These are phyloP conservation scores for Wickerhamomyces sp. DNA, from an alignment of 1,139 yeast genomes.

Conservation along the genomic window DNA sequence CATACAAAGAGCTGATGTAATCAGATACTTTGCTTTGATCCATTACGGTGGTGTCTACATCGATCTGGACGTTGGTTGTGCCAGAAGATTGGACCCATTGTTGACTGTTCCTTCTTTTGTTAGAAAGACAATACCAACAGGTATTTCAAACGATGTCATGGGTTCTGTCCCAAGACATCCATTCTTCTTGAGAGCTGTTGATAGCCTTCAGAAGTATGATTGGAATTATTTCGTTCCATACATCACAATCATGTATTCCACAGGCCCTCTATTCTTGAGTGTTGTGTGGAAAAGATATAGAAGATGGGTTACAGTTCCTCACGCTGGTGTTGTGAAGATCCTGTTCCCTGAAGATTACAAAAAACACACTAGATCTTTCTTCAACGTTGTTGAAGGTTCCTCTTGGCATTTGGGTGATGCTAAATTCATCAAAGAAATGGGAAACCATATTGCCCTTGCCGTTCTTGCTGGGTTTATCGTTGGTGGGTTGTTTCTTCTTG, in stretches of 20 bases:
- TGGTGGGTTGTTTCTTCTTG: slow-evolving; percentile 49
- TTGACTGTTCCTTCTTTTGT: slow-evolving; percentile 81
- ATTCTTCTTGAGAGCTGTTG: slow-evolving; percentile 68
- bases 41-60: slow-evolving; percentile 90
- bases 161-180: slow-evolving; percentile 87
- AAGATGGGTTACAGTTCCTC: slow-evolving; percentile 63
- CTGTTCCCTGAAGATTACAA: slow-evolving; percentile 71
- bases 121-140: slow-evolving; percentile 84
- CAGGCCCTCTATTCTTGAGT: slow-evolving; percentile 86
- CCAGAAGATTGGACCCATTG: slow-evolving; percentile 70
- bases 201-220: slow-evolving; percentile 57
- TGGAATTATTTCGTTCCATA: slow-evolving; percentile 77
- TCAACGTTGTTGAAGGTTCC: slow-evolving; percentile 70
- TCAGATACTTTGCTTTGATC: slow-evolving; percentile 75
- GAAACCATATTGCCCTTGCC: slow-evolving; percentile 64
- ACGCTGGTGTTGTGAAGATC: slow-evolving; percentile 57
- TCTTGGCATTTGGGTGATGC: slow-evolving; percentile 92
- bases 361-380: slow-evolving; percentile 52
- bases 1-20: slow-evolving; percentile 90
- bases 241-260: slow-evolving; percentile 86
- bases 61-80: slow-evolving; percentile 88
- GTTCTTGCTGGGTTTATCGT: slow-evolving; percentile 62
- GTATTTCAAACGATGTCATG: slow-evolving; percentile 91
- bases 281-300: slow-evolving; percentile 86
- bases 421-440: slow-evolving; percentile 61